A percentile compares a stretch with the other conserved stretches of the same genome.
Evolutionary conservation across 2,329 filamentous ascomycete genomes (phyloP).

Genomic region (Dothideomycetes sp.): DNA sequence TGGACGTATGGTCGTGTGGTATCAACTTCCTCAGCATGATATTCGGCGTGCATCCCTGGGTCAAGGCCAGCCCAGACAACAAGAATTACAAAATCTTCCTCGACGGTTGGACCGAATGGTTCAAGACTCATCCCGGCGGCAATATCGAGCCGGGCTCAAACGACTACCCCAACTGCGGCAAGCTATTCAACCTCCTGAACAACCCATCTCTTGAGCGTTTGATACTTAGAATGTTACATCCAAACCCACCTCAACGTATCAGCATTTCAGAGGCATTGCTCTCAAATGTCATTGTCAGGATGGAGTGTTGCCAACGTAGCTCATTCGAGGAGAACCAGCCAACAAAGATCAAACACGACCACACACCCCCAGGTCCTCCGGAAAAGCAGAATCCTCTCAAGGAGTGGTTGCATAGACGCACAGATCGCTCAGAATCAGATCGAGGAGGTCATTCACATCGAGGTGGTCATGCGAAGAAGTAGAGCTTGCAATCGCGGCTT

Average conservation of each 20-base stretch:
- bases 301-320: constrained; percentile 56
- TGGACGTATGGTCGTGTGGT: constrained; percentile 81
- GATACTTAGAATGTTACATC: constrained; percentile 74
- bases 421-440: no score
- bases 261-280: constrained; percentile 59
- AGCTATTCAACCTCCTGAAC: constrained; percentile 57
- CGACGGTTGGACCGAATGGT: constrained; percentile 60
- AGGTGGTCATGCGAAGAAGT: constrained; percentile 1
- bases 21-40: constrained; percentile 73
- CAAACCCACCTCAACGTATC: constrained; percentile 61
- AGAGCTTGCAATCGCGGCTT: no score
- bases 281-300: constrained; percentile 62
- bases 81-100: constrained; percentile 57
- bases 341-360: constrained; percentile 1
- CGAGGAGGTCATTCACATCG: no score
- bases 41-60: constrained; percentile 66
- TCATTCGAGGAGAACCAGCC: constrained; percentile 8
- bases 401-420: constrained; percentile 9
- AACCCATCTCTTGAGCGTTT: constrained; percentile 61
- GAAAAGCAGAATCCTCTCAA: constrained; percentile 6
- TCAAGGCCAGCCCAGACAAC: constrained; percentile 47
- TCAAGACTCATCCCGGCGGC: constrained; percentile 45
- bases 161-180: constrained; percentile 53
- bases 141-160: constrained; percentile 31
- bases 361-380: neutral